These are phyloP conservation scores for Chaetoceros tenuissimus DNA, from an alignment of 108 stramenopile species.

Conservation along the genomic window DNA sequence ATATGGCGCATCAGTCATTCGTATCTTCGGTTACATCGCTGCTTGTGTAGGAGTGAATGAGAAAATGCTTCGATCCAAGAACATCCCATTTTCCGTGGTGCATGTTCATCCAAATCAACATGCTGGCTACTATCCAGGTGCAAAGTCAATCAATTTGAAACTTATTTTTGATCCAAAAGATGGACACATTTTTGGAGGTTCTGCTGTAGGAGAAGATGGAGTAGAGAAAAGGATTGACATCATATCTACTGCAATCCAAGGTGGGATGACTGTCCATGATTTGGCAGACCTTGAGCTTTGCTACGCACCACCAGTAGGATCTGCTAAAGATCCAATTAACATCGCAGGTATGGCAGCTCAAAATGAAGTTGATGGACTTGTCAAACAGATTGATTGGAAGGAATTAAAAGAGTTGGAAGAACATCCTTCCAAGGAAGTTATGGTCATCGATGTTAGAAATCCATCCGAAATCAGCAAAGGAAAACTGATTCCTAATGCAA, in stretches of 20 bases:
- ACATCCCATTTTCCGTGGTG: conserved; percentile 35
- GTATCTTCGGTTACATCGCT: conserved; percentile 45
- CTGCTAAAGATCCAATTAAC: conserved; percentile 61
- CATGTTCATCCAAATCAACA: conserved; percentile 60
- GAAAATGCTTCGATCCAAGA: conserved; percentile 37
- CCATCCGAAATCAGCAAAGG: conserved; percentile 39
- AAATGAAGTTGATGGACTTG: conserved; percentile 51
- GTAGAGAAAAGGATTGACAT: conserved; percentile 68
- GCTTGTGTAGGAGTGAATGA: conserved; percentile 65
- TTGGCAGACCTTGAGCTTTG: conserved; percentile 56
- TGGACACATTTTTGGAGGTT: conserved; percentile 55
- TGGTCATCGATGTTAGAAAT: conserved; percentile 48
- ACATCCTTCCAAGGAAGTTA: conserved; percentile 18
- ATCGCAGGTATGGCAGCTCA: conserved; percentile 64
- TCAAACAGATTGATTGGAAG: conserved; percentile 55
- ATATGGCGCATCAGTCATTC: conserved; percentile 50
- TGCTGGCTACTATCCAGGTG: conserved; percentile 58
- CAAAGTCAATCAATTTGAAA: conserved; percentile 49
- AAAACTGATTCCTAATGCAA: conserved; percentile 23
- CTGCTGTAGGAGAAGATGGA: conserved; percentile 63
- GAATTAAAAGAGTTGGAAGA: conserved; percentile 30
- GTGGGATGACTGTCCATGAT: conserved; percentile 37
- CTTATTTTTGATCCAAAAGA: conserved; percentile 37
- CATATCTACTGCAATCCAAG: conserved; percentile 64
- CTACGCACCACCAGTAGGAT: conserved; percentile 65